Evolutionary conservation across 768 basidiomycete genomes (phyloP), one percentile per base, ranked within the genome.

Genomic region (Lanmaoa rubissima): DNA sequence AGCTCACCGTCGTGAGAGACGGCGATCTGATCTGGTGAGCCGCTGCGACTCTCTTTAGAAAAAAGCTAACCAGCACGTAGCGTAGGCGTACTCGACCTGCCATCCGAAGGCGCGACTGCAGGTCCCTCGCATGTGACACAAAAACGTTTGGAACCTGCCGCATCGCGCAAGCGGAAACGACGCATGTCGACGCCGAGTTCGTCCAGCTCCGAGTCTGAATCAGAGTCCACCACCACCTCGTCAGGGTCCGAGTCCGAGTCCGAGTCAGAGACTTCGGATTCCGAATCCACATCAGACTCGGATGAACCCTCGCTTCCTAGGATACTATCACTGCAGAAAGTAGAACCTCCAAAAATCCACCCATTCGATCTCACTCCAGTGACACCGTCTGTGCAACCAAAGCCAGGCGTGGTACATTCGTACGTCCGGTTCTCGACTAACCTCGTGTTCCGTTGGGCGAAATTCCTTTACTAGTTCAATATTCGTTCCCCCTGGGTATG

Each of bases 401-500:
- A 53, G 34, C 36, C 34, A 35, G 21, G n/a, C 9, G 51, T 41
- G 17, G 51, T 21, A 19, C 41, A 19, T 1, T 32, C 38, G 59
- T 63, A 61, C 31, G 66, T 61, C 32, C 12, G 2, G 7, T 32
- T 34, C 10, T 43, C 34, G 0, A 38, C 17, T 13, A 1, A 16
- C 1, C 13, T 46, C n/a, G 28, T 2, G 40, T 35, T 10, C 1
- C 2, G 21, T 28, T 26, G 26, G 6, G 38, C 19, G 13, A 14
- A 34, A 17, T 45, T 35, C 14, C 0, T 32, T 62, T 31, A 49
- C 35, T 48, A 72, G 68, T 2, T 2, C 48, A 1, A 49, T 40
- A 0, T 50, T 55, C 11, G 77, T 86, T 10, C 84, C 86, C 2
- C 86, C 86, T 0, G 86, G 86, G 4, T 69, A 74, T 24, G 86